Conservation (phyloP, 371 early-diverging fungal genomes). For the Batrachochytrium dendrobatidis region DNA sequence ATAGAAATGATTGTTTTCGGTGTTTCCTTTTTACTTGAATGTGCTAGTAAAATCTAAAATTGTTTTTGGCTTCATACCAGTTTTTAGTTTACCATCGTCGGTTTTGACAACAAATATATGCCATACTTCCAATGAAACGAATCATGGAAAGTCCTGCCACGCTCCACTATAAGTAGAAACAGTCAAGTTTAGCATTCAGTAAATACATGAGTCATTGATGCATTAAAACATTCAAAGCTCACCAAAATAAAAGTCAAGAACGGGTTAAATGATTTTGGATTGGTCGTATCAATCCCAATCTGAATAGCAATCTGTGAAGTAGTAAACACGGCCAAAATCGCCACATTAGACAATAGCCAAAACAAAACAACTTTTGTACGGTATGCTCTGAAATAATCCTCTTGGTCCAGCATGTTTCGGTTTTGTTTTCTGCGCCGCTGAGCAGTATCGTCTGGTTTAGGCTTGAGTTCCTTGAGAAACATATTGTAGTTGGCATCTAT, state of each 20-base stretch:
- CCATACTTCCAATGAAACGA: slow-evolving; percentile 63
- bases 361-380: slow-evolving; percentile 74
- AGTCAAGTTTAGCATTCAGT: neutral
- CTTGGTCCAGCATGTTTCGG: slow-evolving; percentile 54
- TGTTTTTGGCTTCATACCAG: too few species aligned
- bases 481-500: slow-evolving; percentile 69
- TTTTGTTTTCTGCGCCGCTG: slow-evolving; percentile 43
- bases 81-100: too few species aligned
- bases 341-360: slow-evolving; percentile 77
- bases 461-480: slow-evolving; percentile 43
- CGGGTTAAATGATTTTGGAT: slow-evolving; percentile 21
- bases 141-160: slow-evolving; percentile 67
- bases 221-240: neutral
- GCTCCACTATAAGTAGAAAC: slow-evolving; percentile 15
- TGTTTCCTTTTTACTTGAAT: too few species aligned
- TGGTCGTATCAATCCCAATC: slow-evolving; percentile 23
- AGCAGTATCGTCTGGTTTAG: neutral
- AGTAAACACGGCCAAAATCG: slow-evolving; percentile 53
- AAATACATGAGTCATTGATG: neutral
- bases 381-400: slow-evolving; percentile 80
- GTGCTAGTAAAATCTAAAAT: too few species aligned
- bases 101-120: slow-evolving; percentile 44
- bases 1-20: too few species aligned
- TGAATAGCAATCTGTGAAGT: slow-evolving; percentile 58
- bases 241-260: slow-evolving; percentile 33